phyloP scores from a whole-genome alignment of 768 basidiomycete genomes.

The Hortiboletus campestris region DNA sequence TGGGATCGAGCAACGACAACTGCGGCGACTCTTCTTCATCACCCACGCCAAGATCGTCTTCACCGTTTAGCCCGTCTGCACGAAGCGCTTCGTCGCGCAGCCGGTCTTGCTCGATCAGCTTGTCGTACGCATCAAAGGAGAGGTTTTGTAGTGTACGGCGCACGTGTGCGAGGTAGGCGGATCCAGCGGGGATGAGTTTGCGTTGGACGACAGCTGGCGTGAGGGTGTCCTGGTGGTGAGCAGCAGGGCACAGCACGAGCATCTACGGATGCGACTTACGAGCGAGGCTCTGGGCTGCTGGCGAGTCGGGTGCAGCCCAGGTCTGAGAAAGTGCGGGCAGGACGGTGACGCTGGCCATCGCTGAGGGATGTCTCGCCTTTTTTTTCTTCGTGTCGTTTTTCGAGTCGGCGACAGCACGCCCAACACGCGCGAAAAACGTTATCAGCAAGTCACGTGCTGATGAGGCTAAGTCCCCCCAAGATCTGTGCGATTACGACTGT shows the following conservation, averaged over 20 bases:
- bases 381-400: background rate
- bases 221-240: slow-evolving; percentile 3
- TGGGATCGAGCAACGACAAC: slow-evolving; percentile 79
- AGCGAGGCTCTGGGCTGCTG: slow-evolving; percentile 20
- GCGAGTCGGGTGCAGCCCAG: slow-evolving; percentile 20
- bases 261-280: slow-evolving; percentile 19
- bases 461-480: background rate
- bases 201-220: slow-evolving; percentile 36
- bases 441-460: slow-evolving; percentile 17
- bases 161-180: slow-evolving; percentile 82
- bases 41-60: slow-evolving; percentile 90
- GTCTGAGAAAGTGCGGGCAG: slow-evolving; percentile 25
- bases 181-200: slow-evolving; percentile 78
- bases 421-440: slow-evolving; percentile 1
- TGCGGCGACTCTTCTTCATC: slow-evolving; percentile 81
- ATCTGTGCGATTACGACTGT: too few species aligned
- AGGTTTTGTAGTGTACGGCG: slow-evolving; percentile 71
- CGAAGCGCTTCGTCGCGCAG: slow-evolving; percentile 51
- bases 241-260: background rate
- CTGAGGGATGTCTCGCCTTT: background rate
- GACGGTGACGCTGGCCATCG: slow-evolving; percentile 27
- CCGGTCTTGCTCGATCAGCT: slow-evolving; percentile 52
- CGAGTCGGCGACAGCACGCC: background rate
- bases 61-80: slow-evolving; percentile 45
- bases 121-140: slow-evolving; percentile 83